A percentile compares a stretch with the other conserved stretches of the same genome.
These are phyloP conservation scores for Canariomyces notabilis DNA, from an alignment of 2,329 filamentous ascomycete species.

Conservation along the genomic window DNA sequence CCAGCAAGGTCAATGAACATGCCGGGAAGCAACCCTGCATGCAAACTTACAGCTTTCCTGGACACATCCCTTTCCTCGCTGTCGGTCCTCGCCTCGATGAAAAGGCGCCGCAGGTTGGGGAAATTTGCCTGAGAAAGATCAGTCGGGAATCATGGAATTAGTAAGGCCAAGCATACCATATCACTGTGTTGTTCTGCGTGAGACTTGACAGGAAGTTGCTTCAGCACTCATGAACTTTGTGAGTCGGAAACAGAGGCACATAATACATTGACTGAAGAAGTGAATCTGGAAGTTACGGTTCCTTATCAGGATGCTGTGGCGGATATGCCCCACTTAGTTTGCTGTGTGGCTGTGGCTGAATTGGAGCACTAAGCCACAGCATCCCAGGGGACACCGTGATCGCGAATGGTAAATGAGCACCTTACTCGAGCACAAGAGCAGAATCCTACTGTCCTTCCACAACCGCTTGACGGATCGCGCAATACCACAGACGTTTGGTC, in stretches of 20 bases:
- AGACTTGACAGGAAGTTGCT: no score
- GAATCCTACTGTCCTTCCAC: slow-evolving; percentile 8
- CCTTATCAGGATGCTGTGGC: no score
- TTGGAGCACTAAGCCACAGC: slow-evolving; percentile 19
- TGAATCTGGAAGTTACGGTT: neutral
- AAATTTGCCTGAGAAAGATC: slow-evolving; percentile 59
- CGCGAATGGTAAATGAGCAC: slow-evolving; percentile 7
- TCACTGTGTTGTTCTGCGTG: neutral
- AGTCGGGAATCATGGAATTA: neutral
- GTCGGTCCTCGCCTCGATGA: slow-evolving; percentile 89
- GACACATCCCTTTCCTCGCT: slow-evolving; percentile 94
- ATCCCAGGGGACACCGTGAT: slow-evolving; percentile 1
- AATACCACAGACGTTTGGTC: neutral
- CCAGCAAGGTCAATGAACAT: slow-evolving; percentile 11
- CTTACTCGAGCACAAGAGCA: neutral
- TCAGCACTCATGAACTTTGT: no score
- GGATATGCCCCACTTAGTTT: slow-evolving; percentile 4
- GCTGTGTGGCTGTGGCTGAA: slow-evolving; percentile 21
- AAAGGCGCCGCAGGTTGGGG: slow-evolving; percentile 91
- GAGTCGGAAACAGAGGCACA: no score
- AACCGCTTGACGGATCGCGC: slow-evolving; percentile 2
- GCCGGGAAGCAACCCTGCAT: neutral
- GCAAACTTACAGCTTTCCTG: slow-evolving; percentile 70
- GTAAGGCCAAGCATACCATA: neutral
- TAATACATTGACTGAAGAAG: no score